Base-by-base conservation (phyloP, 1,284 basidiomycete species). In the Taiwanofungus camphoratus region DNA sequence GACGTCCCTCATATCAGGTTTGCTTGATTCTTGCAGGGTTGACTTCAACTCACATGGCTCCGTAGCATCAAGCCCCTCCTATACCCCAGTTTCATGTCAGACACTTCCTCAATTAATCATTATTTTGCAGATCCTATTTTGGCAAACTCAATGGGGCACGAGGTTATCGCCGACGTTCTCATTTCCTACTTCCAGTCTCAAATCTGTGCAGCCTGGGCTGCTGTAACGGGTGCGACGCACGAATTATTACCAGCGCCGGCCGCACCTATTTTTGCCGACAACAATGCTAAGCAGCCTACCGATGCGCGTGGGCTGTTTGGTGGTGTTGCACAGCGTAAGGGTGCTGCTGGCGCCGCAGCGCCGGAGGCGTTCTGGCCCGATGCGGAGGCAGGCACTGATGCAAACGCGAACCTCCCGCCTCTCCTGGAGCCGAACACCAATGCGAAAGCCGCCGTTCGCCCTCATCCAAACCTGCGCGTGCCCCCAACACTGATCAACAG, bases 1-100 rank as follows among this genome's bases (percentile, higher is more conserved):
- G 93, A 97, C 59, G 77, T 96, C 22, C 92, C 93, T 0, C 89
- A 96, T 61, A 70, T 97, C 56, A 79, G 76, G 81, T 79, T 24
- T 36, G 68, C 53, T n/a, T 20, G 9, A 8, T 35, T 12, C 32
- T 20, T 0, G 9, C 16, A 8, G 13, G 9, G 13, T 26, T 34
- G 18, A 19, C 15, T n/a, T 11, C 23, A 26, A 20, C 45, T 44
- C 22, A 22, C 16, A 15, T 42, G 19, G 39, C 30, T 29, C 36
- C 24, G 30, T 48, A 90, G 83, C 62, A 77, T 80, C 48, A 94
- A 94, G 66, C 78, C 90, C 8, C 63, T 88, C 27, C 64, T 94
- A 3, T 94, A 92, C 66, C 77, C 83, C 21, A 74, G 82, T 39
- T 95, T 92, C 66, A 82, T 96, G 63, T 63, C 71, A 30, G 76